Percentiles rank a stretch among this genome's conserved stretches.
phyloP scores from a whole-genome alignment of 345 rosid species.

The Populus nigra region DNA sequence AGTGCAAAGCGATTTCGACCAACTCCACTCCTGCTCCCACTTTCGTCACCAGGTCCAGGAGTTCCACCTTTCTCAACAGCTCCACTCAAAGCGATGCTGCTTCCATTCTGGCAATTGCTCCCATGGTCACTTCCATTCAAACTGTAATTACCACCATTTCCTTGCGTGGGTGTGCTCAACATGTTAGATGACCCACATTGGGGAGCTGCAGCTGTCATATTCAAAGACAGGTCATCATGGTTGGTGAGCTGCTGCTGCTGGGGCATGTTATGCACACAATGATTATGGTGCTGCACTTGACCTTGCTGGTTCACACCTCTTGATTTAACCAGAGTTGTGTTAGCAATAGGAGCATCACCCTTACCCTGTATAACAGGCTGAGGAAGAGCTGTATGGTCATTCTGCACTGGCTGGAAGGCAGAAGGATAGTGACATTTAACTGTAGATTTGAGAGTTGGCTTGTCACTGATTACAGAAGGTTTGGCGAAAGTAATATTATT shows the following conservation, averaged over 20 bases:
- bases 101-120: slow-evolving; percentile 42
- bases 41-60: slow-evolving; percentile 19
- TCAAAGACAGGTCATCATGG: slow-evolving; percentile 21
- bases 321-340: slow-evolving; percentile 14
- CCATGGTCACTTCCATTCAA: slow-evolving; percentile 45
- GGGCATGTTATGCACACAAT: slow-evolving; percentile 28
- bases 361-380: slow-evolving; percentile 24
- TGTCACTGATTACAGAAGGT: slow-evolving; percentile 18
- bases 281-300: slow-evolving; percentile 35
- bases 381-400: slow-evolving; percentile 15
- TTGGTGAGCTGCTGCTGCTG: slow-evolving; percentile 18
- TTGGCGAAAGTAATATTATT: slow-evolving; percentile 35
- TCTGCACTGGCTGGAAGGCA: slow-evolving; percentile 31
- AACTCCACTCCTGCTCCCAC: slow-evolving; percentile 23
- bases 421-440: slow-evolving; percentile 28
- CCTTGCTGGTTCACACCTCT: slow-evolving; percentile 30
- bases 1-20: slow-evolving; percentile 28
- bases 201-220: slow-evolving; percentile 22
- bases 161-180: slow-evolving; percentile 18
- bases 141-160: slow-evolving; percentile 28
- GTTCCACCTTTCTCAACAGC: slow-evolving; percentile 8
- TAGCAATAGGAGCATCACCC: slow-evolving; percentile 20
- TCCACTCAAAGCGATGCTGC: slow-evolving; percentile 28
- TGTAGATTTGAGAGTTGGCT: slow-evolving; percentile 26
- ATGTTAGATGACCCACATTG: slow-evolving; percentile 38